These are phyloP conservation scores for Stephania yunnanensis DNA, from an alignment of 164 flowering plant species.

Conservation along the genomic window DNA sequence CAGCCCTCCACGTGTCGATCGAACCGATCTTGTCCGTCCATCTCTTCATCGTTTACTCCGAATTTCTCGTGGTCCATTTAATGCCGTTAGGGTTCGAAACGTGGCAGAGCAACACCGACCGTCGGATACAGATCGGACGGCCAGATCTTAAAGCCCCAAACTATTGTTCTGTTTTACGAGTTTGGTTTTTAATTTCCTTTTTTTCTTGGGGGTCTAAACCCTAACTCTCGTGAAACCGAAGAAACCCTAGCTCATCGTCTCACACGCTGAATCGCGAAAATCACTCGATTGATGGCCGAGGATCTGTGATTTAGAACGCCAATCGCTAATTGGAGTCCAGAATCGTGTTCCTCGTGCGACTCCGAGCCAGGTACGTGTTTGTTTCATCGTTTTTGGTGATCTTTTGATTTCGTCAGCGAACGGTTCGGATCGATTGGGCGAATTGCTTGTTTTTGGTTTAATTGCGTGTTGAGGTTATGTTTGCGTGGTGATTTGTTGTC, in stretches of 20 bases:
- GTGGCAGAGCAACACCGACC: slow-evolving; percentile 12
- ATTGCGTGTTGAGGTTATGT: slow-evolving; percentile 5
- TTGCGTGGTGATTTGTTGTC: slow-evolving; percentile 15
- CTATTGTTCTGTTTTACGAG: slow-evolving; percentile 9
- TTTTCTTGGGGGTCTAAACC: slow-evolving; percentile 37
- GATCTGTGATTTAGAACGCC: neutral
- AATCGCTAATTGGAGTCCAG: neutral
- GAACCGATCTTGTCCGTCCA: slow-evolving; percentile 16
- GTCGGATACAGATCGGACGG: slow-evolving; percentile 21
- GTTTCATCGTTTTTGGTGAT: slow-evolving; percentile 4
- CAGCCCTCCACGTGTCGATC: slow-evolving; percentile 14
- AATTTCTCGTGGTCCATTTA: slow-evolving; percentile 16
- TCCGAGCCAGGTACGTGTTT: slow-evolving; percentile 37
- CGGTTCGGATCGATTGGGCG: slow-evolving; percentile 11
- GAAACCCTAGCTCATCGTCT: slow-evolving; percentile 51
- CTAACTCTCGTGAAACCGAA: slow-evolving; percentile 34
- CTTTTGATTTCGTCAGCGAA: slow-evolving; percentile 6
- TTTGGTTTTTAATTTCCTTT: slow-evolving; percentile 15
- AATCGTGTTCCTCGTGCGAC: neutral
- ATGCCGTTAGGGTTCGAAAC: slow-evolving; percentile 10
- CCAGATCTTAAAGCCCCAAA: neutral
- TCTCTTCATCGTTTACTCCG: slow-evolving; percentile 18
- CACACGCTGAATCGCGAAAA: slow-evolving; percentile 22
- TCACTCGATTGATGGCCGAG: slow-evolving; percentile 11
- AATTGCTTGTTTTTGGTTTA: neutral